Evolutionary conservation across 2,329 filamentous ascomycete species (phyloP), one percentile per base, ranked within the genome.

Genomic region (Coniochaeta hoffmannii): DNA sequence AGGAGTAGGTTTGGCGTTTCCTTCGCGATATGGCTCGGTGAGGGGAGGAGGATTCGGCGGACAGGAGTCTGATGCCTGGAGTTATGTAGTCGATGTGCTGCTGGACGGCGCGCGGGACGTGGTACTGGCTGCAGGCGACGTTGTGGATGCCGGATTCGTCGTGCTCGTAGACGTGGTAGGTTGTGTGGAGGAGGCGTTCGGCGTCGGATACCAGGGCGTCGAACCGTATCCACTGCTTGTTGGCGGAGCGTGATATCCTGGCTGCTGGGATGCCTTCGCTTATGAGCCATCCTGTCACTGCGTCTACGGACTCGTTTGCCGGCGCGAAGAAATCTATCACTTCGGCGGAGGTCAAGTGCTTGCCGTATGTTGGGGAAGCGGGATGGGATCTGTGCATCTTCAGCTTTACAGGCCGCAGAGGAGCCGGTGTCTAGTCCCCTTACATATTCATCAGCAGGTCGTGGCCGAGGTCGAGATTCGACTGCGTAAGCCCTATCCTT

Each of bases 251-350:
- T 2, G 58, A 58, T 41, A 62, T 56, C 2, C 58, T 56, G 5
- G 54, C 38, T 10, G 51, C 44, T 7, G 55, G 35, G 24, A 62
- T 57, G 6, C 61, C 58, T 26, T 49, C 36, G 10, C 36, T 22
- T 1, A 53, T 53, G 10, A 60, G 51, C 58, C 58, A 60, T 19
- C 53, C 17, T 50, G 15, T 56, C 11, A 72, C 67, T 4, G 59
- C 57, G 32, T 68, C 63, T 19, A 69, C 61, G 19, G 62, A 64
- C 26, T 66, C 62, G 51, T 62, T 55, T 26, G 60, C 24, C 1
- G 70, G 71, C 34, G 68, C 68, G 50, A 72, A 72, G 57, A 69
- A 63, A 24, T 72, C 64, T 51, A 64, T 62, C 49, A 71, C 66
- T 50, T 73, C 66, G 15, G 66, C 57, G 8, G 63, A 51, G 11